Percentiles rank a stretch among this genome's conserved stretches.
Evolutionary conservation across 2,329 filamentous ascomycete genomes (phyloP).

Genomic region (Byssochlamys sp.): DNA sequence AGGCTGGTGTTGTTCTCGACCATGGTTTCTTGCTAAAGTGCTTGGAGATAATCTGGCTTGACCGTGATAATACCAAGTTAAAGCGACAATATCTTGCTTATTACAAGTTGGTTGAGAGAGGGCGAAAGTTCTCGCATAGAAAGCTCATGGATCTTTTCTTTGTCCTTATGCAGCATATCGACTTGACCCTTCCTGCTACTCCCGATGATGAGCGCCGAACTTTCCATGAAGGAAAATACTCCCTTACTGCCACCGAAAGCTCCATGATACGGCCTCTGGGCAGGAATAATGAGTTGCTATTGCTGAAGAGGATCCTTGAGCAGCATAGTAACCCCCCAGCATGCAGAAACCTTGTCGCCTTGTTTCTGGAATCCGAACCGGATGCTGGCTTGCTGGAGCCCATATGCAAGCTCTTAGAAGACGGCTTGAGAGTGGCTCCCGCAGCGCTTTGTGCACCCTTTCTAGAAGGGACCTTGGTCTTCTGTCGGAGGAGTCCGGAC

Average conservation of each 20-base stretch:
- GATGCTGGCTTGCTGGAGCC: constrained; percentile 39
- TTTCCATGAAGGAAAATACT: constrained; percentile 20
- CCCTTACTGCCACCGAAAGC: constrained; percentile 25
- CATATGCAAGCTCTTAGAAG: constrained; percentile 46
- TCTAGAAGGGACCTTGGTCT: constrained; percentile 48
- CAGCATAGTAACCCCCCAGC: constrained; percentile 48
- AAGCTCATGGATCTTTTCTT: constrained; percentile 36
- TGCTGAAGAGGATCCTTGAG: constrained; percentile 55
- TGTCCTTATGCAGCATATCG: constrained; percentile 28
- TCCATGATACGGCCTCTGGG: constrained; percentile 25
- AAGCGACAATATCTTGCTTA: constrained; percentile 45
- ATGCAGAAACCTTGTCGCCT: constrained; percentile 48
- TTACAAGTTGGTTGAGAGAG: constrained; percentile 35
- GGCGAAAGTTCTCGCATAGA: constrained; percentile 35
- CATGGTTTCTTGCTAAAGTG: constrained; percentile 51
- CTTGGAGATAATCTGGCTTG: constrained; percentile 53
- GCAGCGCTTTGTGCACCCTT: constrained; percentile 44
- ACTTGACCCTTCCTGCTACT: constrained; percentile 23
- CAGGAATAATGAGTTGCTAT: constrained; percentile 21
- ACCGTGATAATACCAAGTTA: constrained; percentile 40
- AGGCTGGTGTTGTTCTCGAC: constrained; percentile 52
- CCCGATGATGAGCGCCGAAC: constrained; percentile 16
- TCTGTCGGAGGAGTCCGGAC: constrained; percentile 37
- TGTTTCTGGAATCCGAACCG: constrained; percentile 46
- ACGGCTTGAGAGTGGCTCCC: constrained; percentile 45